Evolutionary conservation across 331 rosid genomes (phyloP).

Genomic region (Cucumis variabilis): DNA sequence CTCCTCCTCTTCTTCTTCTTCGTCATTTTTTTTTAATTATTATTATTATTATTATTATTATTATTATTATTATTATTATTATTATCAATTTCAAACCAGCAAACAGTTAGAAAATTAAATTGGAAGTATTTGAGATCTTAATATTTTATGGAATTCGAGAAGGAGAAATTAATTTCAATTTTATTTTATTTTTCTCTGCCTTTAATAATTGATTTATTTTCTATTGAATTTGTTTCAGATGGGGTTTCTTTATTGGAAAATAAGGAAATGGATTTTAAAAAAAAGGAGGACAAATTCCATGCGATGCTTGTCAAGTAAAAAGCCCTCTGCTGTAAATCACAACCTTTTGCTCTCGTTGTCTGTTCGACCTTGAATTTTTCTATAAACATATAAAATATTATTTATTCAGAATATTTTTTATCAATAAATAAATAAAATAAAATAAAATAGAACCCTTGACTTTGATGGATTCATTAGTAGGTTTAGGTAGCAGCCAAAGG

Average conservation of each 20-base stretch:
- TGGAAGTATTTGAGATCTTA: not conserved
- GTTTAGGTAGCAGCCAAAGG: not conserved
- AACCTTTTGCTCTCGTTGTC: slow-evolving; percentile 29
- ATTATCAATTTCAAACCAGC: no score
- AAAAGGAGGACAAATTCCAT: not conserved
- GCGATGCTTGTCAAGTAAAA: slow-evolving; percentile 19
- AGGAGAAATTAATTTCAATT: not conserved
- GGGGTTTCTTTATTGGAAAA: not conserved
- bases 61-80: no score
- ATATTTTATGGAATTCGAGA: not conserved
- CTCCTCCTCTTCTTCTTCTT: no score
- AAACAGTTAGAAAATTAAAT: no score
- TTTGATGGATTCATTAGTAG: not conserved
- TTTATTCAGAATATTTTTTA: not conserved
- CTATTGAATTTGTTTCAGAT: not conserved
- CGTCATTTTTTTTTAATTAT: no score
- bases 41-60: no score
- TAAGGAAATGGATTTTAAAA: not conserved
- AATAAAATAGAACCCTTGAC: not conserved
- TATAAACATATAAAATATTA: not conserved
- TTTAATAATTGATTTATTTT: not conserved
- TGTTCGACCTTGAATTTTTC: slow-evolving; percentile 21
- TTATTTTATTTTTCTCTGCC: not conserved
- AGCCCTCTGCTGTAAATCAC: not conserved
- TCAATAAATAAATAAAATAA: not conserved